Evolutionary conservation across 2,329 filamentous ascomycete species (phyloP), one percentile per base, ranked within the genome.

Genomic region (Exophiala viscosa): DNA sequence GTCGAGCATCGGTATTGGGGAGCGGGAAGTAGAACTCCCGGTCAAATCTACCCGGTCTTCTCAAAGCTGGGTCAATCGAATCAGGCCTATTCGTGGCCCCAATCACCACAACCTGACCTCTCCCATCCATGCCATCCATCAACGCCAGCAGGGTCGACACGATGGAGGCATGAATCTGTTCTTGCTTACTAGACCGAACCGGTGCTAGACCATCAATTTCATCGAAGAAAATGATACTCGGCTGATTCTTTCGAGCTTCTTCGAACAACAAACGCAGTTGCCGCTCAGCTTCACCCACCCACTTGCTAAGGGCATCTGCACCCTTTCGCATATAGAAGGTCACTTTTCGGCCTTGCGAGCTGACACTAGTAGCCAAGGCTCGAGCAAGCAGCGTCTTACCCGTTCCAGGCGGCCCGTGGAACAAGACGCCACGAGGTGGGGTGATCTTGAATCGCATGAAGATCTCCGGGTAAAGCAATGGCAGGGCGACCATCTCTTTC

Each of bases 281-380:
- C 71, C 92, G 87, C 72, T 99, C 93, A 8, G 95, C 93, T 71
- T 99, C 93, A 67, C 93, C 93, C 47, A 99, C 93, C 93, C 93
- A 99, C 72, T 99, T 99, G 71, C 91, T 96, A 57, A 99, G 76
- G 13, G 91, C 91, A 78, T 99, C 93, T 18, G 93, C 95, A 67
- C 93, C 95, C 72, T 99, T 99, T 55, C 93, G 87, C 93, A 99
- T 99, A 72, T 97, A 99, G 64, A 99, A 99, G 0, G 91, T 97
- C 59, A 99, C 93, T 69, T 97, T 97, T 61, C 87, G 86, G 17
- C 92, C 92, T 45, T 92, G 87, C 10, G 87, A 84, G 59, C 90
- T 91, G 54, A 96, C 87, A 56, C 88, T 95, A 50, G 93, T 95
- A 45, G 95, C 91, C 42, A 99, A 77, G 38, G 93, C 93, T 64